phyloP scores from a whole-genome alignment of 1,284 basidiomycete species.

The Pterulicium gracile region DNA sequence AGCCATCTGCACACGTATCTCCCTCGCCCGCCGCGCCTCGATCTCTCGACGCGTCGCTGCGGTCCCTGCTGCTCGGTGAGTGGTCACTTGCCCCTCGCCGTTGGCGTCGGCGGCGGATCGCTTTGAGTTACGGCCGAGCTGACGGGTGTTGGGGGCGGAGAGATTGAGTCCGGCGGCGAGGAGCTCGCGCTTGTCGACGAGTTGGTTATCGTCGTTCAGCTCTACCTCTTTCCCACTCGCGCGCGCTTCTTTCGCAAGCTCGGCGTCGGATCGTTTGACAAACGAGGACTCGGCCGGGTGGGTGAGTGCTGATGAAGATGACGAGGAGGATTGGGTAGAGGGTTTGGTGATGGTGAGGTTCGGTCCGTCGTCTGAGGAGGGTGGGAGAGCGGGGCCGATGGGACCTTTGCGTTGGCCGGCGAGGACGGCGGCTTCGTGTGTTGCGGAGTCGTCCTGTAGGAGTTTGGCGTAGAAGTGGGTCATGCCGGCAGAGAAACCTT shows the following conservation, averaged over 20 bases:
- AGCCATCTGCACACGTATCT: constrained; percentile 66
- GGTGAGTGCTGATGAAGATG: constrained; percentile 29
- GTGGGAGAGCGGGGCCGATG: constrained; percentile 47
- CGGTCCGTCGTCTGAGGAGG: no score
- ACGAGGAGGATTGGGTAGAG: background rate
- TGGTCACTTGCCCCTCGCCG: constrained; percentile 19
- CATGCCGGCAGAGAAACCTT: constrained; percentile 56
- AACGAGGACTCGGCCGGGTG: constrained; percentile 54
- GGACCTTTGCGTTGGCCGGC: constrained; percentile 53
- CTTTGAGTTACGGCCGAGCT: constrained; percentile 28
- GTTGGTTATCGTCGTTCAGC: constrained; percentile 94
- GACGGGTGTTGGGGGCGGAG: constrained; percentile 67
- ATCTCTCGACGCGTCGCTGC: constrained; percentile 75
- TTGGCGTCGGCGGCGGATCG: constrained; percentile 21
- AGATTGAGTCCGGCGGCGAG: constrained; percentile 90
- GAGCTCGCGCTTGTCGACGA: constrained; percentile 92
- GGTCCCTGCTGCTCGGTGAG: constrained; percentile 67
- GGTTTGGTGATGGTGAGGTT: constrained; percentile 20
- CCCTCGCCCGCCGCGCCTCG: constrained; percentile 62
- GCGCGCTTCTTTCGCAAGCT: constrained; percentile 56
- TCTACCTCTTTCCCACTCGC: constrained; percentile 83
- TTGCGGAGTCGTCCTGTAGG: constrained; percentile 70
- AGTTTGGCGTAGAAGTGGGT: constrained; percentile 80
- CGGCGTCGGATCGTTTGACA: constrained; percentile 52
- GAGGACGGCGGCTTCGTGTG: constrained; percentile 77